Conservation (phyloP, 1,284 basidiomycete species). For the Phylloporus gajari region DNA sequence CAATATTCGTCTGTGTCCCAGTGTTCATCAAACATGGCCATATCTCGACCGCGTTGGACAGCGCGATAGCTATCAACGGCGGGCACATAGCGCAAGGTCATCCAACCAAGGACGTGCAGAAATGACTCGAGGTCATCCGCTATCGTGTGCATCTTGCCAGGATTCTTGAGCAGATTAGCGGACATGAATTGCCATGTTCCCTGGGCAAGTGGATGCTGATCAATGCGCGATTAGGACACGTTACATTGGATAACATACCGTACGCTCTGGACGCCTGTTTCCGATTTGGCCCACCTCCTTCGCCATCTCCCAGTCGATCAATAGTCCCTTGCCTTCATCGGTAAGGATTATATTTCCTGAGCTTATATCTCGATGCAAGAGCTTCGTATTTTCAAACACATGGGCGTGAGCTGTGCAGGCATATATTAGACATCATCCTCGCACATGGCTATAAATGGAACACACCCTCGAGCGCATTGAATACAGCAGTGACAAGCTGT, state of each 20-base stretch:
- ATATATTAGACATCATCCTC: background rate
- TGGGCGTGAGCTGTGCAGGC: conserved; percentile 7
- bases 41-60: background rate
- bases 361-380: conserved; percentile 1
- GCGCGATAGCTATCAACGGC: background rate
- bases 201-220: background rate
- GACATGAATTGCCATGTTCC: conserved; percentile 4
- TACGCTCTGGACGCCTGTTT: background rate
- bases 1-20: background rate
- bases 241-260: background rate
- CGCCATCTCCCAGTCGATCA: conserved; percentile 19
- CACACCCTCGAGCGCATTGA: background rate
- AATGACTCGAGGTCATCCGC: background rate
- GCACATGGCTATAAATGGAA: no score
- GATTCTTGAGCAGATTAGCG: background rate
- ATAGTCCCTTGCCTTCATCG: background rate
- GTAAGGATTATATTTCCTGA: conserved; percentile 6
- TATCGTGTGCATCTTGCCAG: background rate
- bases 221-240: background rate
- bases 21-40: background rate
- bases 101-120: conserved; percentile 2
- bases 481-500: background rate
- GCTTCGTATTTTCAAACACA: background rate
- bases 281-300: background rate
- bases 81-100: background rate